Base-by-base conservation (phyloP, 1,139 yeast species). In the Geotrichum europaeum region DNA sequence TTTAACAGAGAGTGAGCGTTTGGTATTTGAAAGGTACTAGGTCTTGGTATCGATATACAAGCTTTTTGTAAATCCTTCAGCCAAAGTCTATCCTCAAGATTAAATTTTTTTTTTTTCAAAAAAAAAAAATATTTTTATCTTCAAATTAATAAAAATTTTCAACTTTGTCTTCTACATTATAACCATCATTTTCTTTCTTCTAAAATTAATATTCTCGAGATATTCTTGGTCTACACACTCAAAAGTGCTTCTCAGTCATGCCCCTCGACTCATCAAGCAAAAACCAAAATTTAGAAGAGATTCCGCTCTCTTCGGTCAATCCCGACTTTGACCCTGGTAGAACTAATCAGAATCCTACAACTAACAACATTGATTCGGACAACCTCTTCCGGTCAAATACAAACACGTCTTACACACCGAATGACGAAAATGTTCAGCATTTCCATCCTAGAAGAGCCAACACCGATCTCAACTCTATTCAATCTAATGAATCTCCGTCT, bases 231-330 rank as follows among this genome's bases (percentile, higher is more conserved):
- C 28, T 22, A n/a, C 22, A 18, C 36, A 9, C 12, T 49, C 24
- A n/a, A 22, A 10, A n/a, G 12, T 18, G 25, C 43, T 60, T 65
- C 40, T 64, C 66, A 2, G 58, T 61, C 15, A 49, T 61, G 30
- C 15, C 49, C 12, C 6, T 20, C n/a, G 47, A 52, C 22, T 40
- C 36, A 15, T 15, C 55, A 34, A 52, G 32, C 22, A 32, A 28
- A 5, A 22, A 12, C 9, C n/a, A 43, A 7, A n/a, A 5, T 24
- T 5, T 43, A 24, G 40, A 53, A 45, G 58, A 49, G 43, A 55
- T 55, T 24, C 58, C 58, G 20, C 58, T 55, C 24, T 49, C 58
- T 20, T 15, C 49, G 34, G 53, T 55, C 49, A 36, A 55, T 18
- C 18, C 24, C 12, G 49, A 49, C 36, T n/a, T 10, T 7, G 22